Evolutionary conservation across 768 basidiomycete species (phyloP), one percentile per base, ranked within the genome.

Genomic region (Panellus pusillus): DNA sequence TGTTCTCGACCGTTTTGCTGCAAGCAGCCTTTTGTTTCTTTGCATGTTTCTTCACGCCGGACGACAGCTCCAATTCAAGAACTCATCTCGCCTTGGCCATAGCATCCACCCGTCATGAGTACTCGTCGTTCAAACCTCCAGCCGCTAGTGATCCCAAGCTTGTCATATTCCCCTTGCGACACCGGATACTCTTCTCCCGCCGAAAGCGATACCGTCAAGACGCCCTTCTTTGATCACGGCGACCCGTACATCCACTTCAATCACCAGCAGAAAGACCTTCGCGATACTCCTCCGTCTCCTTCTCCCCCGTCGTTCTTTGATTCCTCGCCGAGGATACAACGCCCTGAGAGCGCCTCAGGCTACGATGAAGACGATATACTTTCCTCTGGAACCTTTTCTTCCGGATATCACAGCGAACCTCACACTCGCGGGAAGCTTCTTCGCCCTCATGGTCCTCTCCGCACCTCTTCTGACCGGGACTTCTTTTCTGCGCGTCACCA

Each of bases 161-260:
- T 64, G 43, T 54, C 64, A 40, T 62, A 60, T 55, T 66, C 66
- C 27, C 64, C 65, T 59, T 65, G 68, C 54, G 74, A 72, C 37
- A 71, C 72, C 36, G 65, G 62, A 27, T 68, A 68, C 61, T 55
- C 61, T n/a, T 72, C 69, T 39, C 69, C 72, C 8, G 69, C 72
- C 50, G 74, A 76, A 63, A 74, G 72, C 63, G 72, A 76, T 65
- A 64, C 68, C 50, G 64, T 76, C 48, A 68, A 72, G 56, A 76
- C 74, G 35, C 76, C 75, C 29, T 68, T 69, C 54, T 66, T 71
- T 17, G 66, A 68, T 52, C 66, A 69, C 47, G 60, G 64, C 58
- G 61, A 66, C 41, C 59, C 66, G 38, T 59, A 65, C 54, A 61
- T 65, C 54, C 57, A 60, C 39, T 63, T 59, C 62, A 46, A 31